Evolutionary conservation across 2,329 filamentous ascomycete species (phyloP), one percentile per base, ranked within the genome.

Genomic region (Paecilomyces fulvus): DNA sequence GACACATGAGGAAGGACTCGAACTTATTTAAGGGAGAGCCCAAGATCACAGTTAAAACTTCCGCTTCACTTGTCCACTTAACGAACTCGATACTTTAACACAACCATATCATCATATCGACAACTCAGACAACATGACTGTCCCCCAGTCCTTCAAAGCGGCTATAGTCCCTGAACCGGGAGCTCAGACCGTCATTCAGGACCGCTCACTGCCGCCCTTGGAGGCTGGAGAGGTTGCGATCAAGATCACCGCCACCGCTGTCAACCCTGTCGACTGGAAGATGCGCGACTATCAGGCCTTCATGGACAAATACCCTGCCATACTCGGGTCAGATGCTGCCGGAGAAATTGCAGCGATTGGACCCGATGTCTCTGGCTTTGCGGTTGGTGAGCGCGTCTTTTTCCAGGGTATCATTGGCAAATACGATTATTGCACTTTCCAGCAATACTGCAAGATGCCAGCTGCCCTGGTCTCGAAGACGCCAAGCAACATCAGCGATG

Each of bases 381-480:
- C 54, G 2, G 52, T 59, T 6, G 65, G 67, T 54, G 66, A 68
- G 48, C 61, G 66, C 11, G 64, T 69, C 30, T 70, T 73, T 61
- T 73, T 73, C 61, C 66, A 70, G 51, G 70, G 70, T 3, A 70
- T 72, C 17, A 56, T 72, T 3, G 64, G 61, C 23, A 64, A 66
- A 21, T 64, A 64, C 28, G 60, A 70, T 49, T 60, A 61, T 1
- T 65, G 60, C 1, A 71, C 71, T 1, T 74, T 73, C 60, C 72
- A 75, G 59, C 67, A 74, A 54, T 75, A 73, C 57, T 65, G 65
- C 60, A 68, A 67, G 43, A 70, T 72, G 56, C 66, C 67, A 3
- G 68, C 67, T 0, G 63, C 61, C 7, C 63, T 74, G 1, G 62
- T 71, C 0, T 65, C 59, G 25, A 70, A 69, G 55, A 69, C 70